Conservation (phyloP, 2,329 filamentous ascomycete species). For the Colletotrichum higginsianum region DNA sequence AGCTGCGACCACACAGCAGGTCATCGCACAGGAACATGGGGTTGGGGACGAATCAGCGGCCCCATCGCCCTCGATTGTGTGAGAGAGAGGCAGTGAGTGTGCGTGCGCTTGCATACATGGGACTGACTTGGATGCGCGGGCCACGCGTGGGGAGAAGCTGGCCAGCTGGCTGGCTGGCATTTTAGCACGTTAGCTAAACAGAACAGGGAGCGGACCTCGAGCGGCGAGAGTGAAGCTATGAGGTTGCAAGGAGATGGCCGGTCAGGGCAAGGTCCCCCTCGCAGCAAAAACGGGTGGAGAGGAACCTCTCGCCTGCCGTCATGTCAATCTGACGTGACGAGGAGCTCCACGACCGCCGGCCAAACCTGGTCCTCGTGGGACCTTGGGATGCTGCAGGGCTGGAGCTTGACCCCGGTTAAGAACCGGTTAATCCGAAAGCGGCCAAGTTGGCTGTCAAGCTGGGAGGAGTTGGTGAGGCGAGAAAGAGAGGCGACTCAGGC, state of each 20-base stretch:
- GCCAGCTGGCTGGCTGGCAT: neutral
- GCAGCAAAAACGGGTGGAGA: slow-evolving; percentile 28
- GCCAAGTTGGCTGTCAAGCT: slow-evolving; percentile 12
- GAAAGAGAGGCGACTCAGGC: neutral
- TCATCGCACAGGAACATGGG: slow-evolving; percentile 42
- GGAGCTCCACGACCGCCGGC: slow-evolving; percentile 24
- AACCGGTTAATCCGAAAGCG: slow-evolving; percentile 29
- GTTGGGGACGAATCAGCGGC: slow-evolving; percentile 40
- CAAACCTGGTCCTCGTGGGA: slow-evolving; percentile 13
- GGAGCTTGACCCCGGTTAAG: slow-evolving; percentile 35
- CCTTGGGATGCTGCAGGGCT: slow-evolving; percentile 34
- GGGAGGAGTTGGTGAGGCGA: neutral
- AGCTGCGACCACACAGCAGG: slow-evolving; percentile 35
- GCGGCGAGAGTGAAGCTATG: slow-evolving; percentile 22
- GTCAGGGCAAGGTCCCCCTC: slow-evolving; percentile 34
- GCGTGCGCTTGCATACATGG: slow-evolving; percentile 3
- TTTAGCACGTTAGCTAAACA: slow-evolving; percentile 3
- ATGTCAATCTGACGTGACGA: slow-evolving; percentile 41
- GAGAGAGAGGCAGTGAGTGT: slow-evolving; percentile 5
- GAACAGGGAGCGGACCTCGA: slow-evolving; percentile 30
- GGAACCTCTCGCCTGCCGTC: slow-evolving; percentile 17
- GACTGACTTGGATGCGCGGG: neutral
- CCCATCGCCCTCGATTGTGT: slow-evolving; percentile 28
- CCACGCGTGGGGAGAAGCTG: neutral
- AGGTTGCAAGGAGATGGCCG: slow-evolving; percentile 18